Percentiles rank a stretch among this genome's conserved stretches.
phyloP scores from a whole-genome alignment of 2,329 filamentous ascomycete species.

The Fusarium metavorans region DNA sequence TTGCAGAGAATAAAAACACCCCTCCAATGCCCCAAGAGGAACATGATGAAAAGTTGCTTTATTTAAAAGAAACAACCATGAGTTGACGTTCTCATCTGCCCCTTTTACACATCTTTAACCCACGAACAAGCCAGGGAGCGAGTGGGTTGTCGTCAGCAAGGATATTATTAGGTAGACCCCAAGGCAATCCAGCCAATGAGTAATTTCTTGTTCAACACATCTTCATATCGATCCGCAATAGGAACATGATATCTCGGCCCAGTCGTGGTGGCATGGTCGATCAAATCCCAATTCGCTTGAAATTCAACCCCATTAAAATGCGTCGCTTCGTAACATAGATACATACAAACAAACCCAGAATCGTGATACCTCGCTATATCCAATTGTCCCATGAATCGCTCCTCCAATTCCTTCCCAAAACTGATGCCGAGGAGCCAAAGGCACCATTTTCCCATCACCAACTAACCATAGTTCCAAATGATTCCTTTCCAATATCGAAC shows the following conservation, averaged over 20 bases:
- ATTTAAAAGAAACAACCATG: neutral
- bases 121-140: neutral
- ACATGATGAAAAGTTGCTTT: too few species aligned
- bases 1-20: neutral
- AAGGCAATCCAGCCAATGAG: neutral
- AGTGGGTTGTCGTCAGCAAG: neutral
- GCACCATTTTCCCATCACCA: conserved; percentile 17
- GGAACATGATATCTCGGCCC: neutral
- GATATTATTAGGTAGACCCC: neutral
- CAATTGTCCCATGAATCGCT: conserved; percentile 10
- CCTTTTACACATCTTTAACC: neutral
- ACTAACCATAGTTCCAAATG: conserved; percentile 9
- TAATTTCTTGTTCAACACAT: neutral
- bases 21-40: too few species aligned
- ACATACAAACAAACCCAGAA: neutral
- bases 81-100: neutral
- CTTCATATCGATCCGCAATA: neutral
- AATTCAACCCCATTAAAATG: conserved; percentile 7
- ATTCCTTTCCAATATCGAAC: neutral
- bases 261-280: too few species aligned
- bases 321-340: conserved; percentile 9
- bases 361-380: neutral
- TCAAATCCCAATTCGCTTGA: neutral
- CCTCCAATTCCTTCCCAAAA: conserved; percentile 6
- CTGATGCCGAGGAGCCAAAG: conserved; percentile 7